Conservation (phyloP, 78 protist genomes). For the Bigelowiella natans region DNA sequence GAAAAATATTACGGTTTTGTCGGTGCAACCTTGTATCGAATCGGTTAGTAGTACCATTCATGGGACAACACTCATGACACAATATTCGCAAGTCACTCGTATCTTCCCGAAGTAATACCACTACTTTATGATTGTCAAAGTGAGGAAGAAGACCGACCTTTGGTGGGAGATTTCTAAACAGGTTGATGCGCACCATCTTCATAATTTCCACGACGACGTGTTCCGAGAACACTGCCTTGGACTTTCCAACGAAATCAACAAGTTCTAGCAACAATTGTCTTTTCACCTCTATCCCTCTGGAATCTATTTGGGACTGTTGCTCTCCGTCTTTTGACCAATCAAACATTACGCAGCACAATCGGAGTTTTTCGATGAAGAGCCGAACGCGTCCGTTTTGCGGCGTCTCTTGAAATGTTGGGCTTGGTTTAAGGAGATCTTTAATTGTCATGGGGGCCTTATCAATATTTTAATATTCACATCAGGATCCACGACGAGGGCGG, state of each 20-base stretch:
- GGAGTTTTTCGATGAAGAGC: slow-evolving; percentile 53
- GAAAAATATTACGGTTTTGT: too few relatives aligned
- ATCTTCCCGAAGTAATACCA: too few relatives aligned
- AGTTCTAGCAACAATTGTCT: slow-evolving; percentile 65
- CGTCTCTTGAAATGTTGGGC: background rate
- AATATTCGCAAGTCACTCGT: too few relatives aligned
- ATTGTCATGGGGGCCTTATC: background rate
- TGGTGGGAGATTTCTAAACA: background rate
- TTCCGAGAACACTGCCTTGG: slow-evolving; percentile 49
- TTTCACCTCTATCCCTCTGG: slow-evolving; percentile 44
- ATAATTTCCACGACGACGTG: slow-evolving; percentile 50
- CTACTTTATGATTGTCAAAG: background rate
- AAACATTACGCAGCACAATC: slow-evolving; percentile 54
- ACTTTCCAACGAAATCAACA: slow-evolving; percentile 55
- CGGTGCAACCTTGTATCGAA: too few relatives aligned
- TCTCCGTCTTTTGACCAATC: slow-evolving; percentile 56
- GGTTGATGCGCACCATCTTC: slow-evolving; percentile 57
- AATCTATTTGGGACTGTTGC: background rate
- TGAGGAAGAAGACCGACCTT: background rate
- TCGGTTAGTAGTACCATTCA: too few relatives aligned
- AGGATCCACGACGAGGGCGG: too few relatives aligned
- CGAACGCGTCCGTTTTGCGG: background rate
- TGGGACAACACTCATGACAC: too few relatives aligned
- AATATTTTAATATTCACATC: too few relatives aligned
- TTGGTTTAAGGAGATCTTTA: background rate